These are phyloP conservation scores for Fusarium bulbicola DNA, from an alignment of 2,329 filamentous ascomycete genomes.

Conservation along the genomic window DNA sequence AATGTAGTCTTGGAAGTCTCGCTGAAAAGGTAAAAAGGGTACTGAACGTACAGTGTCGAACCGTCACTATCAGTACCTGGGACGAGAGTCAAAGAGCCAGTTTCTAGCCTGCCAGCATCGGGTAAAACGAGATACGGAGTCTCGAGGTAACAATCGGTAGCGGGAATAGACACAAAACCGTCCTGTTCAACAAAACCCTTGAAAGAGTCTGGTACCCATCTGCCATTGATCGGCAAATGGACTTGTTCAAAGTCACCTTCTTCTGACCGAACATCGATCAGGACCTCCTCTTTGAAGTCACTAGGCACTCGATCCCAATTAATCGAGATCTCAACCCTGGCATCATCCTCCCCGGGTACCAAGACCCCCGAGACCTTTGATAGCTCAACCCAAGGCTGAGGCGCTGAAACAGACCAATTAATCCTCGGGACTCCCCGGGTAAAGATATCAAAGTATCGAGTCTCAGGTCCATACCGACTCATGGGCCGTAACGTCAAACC, in stretches of 20 bases:
- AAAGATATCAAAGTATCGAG: conserved; percentile 72
- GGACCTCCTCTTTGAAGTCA: conserved; percentile 38
- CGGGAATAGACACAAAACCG: conserved; percentile 50
- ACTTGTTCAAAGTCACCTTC: conserved; percentile 55
- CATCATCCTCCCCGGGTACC: conserved; percentile 46
- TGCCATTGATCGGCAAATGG: conserved; percentile 64
- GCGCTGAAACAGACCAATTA: conserved; percentile 60
- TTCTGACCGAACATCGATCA: conserved; percentile 47
- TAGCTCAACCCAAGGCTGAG: conserved; percentile 61
- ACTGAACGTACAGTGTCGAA: neutral
- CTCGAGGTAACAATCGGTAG: neutral
- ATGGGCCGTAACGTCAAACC: conserved; percentile 67
- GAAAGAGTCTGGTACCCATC: conserved; percentile 59
- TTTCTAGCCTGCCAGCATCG: conserved; percentile 17
- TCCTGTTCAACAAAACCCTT: conserved; percentile 70
- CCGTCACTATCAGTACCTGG: neutral
- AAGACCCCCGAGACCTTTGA: conserved; percentile 61
- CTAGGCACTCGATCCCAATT: conserved; percentile 52
- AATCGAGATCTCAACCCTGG: conserved; percentile 24
- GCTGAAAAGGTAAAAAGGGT: conserved; percentile 26
- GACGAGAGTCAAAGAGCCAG: conserved; percentile 19
- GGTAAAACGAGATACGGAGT: conserved; percentile 17
- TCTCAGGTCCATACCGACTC: conserved; percentile 64
- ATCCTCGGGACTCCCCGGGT: conserved; percentile 64
- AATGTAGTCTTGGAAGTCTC: neutral